Base-by-base conservation (phyloP, 139 green algal genomes). In the Pleodorina starrii region DNA sequence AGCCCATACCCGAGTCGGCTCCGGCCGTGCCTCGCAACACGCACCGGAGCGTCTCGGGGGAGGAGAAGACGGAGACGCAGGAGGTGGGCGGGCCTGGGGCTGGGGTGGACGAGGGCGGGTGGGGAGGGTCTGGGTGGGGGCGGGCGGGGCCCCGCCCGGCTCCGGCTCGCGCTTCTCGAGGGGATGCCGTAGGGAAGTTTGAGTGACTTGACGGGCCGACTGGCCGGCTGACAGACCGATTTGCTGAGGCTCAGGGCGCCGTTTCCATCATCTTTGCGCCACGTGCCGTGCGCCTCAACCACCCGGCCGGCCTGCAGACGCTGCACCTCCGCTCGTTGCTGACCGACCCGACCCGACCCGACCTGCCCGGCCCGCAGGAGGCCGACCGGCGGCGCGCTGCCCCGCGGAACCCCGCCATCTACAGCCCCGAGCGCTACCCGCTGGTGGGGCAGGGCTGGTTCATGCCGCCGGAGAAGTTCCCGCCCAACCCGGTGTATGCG, bases 381-480 rank as follows among this genome's bases (percentile, higher is more conserved):
- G 81, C 81, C 7, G 81, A 87, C 60, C 60, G 60, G 3, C 81
- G 81, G 3, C 57, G 81, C 1, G 81, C 81, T 36, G 60, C 42
- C 5, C 57, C 81, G 1, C 81, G 81, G n/a, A 25, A 82, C 44
- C 74, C 43, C 1, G 11, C 43, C 57, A 35, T 57, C 17, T 77
- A 76, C 44, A 79, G 44, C 63, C 66, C 82, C 1, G 66, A 79
- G 5, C 82, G 81, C 17, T 87, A 87, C 59, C 81, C 81, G 1
- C 2, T 78, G 19, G 81, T 87, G 81, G 81, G 81, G 9, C 43
- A 66, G 43, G 63, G 82, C 82, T 88, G 63, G 66, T 40, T 50
- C 38, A 38, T 79, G 57, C 11, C 44, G 5, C 32, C 43, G 21
- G 82, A 79, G 63, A 88, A 88, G 82, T 69, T 79, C 43, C 44